phyloP scores from a whole-genome alignment of 495 filamentous ascomycete genomes.

The Clavariopsis aquatica region DNA sequence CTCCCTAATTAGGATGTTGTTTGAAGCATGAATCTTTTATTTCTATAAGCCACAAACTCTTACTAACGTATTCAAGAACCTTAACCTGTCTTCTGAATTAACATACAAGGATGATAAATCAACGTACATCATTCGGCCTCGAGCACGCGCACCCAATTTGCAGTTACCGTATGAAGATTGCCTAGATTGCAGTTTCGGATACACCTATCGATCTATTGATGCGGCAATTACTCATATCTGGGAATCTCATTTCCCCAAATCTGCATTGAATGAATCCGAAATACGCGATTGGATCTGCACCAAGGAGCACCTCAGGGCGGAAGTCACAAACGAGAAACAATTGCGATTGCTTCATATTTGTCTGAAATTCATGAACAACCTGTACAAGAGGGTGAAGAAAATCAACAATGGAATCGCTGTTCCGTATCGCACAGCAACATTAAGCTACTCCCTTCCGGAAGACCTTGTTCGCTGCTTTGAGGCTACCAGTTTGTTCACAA shows the following conservation, averaged over 20 bases:
- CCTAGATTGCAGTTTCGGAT: background rate
- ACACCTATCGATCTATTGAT: background rate
- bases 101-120: background rate
- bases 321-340: background rate
- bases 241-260: background rate
- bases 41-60: background rate
- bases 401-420: background rate
- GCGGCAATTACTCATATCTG: background rate
- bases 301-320: background rate
- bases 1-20: no score
- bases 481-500: background rate
- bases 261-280: background rate
- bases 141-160: background rate
- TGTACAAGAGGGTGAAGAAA: background rate
- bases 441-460: background rate
- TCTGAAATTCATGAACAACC: background rate
- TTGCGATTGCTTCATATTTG: background rate
- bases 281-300: background rate
- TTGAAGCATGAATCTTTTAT: background rate
- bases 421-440: no score
- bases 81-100: background rate
- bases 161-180: background rate
- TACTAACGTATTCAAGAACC: background rate
- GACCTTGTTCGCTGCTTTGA: conserved; percentile 9
- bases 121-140: background rate